Conservation (phyloP, 75 land plant genomes). For the Selaginella moellendorffii region DNA sequence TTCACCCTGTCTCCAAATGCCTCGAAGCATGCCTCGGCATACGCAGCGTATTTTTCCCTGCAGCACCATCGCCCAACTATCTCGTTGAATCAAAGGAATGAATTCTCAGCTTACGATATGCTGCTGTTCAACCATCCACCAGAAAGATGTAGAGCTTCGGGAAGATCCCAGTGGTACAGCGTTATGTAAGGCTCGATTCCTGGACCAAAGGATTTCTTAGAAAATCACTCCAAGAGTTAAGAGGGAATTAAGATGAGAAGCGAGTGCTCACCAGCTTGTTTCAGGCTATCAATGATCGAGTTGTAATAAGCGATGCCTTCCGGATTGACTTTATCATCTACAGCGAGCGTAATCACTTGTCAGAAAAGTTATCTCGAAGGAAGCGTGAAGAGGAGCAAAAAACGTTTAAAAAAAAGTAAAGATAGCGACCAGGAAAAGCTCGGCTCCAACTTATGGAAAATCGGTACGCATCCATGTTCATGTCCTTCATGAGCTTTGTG, state of each 20-base stretch:
- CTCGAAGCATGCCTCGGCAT: neutral
- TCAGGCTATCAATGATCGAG: neutral
- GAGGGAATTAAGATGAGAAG: neutral
- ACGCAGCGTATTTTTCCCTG: neutral
- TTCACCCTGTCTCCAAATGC: constrained; percentile 9
- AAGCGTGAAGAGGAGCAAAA: no score
- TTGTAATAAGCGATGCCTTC: constrained; percentile 5
- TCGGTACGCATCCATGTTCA: neutral
- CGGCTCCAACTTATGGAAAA: neutral
- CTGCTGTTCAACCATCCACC: neutral
- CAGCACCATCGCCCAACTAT: neutral
- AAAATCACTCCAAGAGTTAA: neutral
- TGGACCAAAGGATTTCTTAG: neutral
- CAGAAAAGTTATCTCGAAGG: neutral
- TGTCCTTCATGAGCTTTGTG: neutral
- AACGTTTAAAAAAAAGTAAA: neutral
- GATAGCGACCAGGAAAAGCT: neutral
- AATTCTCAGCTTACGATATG: neutral
- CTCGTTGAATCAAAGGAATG: neutral
- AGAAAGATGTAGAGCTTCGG: neutral
- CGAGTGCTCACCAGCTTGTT: neutral
- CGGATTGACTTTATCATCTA: neutral
- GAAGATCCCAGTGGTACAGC: neutral
- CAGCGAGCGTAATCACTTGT: neutral
- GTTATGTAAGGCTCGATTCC: neutral